Evolutionary conservation across 371 early-diverging fungal species (phyloP).

Genomic region (Rhizopus stolonifer): DNA sequence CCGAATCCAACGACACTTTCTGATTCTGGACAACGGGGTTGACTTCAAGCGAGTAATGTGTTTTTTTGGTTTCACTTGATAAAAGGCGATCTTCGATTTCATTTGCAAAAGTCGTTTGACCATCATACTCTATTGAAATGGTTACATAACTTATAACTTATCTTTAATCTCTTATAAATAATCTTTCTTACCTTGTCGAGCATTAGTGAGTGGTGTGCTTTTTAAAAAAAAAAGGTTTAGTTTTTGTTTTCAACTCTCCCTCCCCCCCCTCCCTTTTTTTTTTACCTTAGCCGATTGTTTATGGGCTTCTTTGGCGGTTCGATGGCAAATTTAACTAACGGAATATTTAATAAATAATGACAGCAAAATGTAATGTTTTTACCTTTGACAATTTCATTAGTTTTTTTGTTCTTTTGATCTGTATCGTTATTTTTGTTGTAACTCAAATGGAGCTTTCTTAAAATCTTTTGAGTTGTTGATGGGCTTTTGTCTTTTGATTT

Average conservation of each 20-base stretch:
- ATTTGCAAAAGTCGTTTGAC: too few relatives aligned
- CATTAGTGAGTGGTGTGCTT: constrained; percentile 23
- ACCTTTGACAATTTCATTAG: too few relatives aligned
- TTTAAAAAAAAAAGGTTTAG: background rate
- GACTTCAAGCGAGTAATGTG: background rate
- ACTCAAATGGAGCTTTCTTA: constrained; percentile 22
- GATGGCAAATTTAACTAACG: background rate
- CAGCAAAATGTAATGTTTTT: background rate
- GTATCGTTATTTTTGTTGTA: background rate
- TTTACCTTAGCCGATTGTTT: constrained; percentile 23
- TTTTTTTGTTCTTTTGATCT: background rate
- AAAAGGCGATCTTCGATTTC: too few relatives aligned
- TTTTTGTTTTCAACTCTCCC: background rate
- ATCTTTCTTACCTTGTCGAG: constrained; percentile 23
- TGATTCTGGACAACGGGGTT: too few relatives aligned
- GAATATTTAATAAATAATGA: background rate
- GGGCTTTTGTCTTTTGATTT: constrained; percentile 20
- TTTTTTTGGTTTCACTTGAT: background rate
- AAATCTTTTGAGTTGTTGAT: constrained; percentile 18
- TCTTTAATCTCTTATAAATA: background rate
- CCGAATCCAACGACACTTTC: too few relatives aligned
- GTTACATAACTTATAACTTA: too few relatives aligned
- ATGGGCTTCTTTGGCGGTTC: constrained; percentile 19
- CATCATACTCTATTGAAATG: too few relatives aligned
- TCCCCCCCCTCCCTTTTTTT: background rate